Conservation (phyloP, 495 filamentous ascomycete species). For the Aspergillus carlsbadensis region DNA sequence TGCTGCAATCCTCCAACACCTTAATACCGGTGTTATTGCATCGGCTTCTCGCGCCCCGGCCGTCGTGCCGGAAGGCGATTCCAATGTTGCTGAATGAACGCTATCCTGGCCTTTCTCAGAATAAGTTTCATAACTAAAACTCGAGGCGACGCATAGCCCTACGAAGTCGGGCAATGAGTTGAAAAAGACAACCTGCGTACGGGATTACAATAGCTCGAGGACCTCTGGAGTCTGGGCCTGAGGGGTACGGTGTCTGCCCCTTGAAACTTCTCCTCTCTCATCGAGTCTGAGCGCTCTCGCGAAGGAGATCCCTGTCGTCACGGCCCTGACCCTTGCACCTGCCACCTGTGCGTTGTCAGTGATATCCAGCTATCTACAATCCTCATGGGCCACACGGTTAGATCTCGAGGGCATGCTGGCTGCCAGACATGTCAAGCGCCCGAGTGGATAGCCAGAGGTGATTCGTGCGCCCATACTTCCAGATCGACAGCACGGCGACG, state of each 20-base stretch:
- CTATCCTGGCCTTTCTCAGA: not conserved
- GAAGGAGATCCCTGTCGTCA: not conserved
- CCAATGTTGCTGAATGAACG: not conserved
- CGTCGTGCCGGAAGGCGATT: not conserved
- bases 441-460: not conserved
- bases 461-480: constrained; percentile 2
- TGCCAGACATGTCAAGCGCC: constrained; percentile 3
- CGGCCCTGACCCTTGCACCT: not conserved
- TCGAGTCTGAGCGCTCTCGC: not conserved
- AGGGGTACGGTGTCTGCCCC: constrained; percentile 1
- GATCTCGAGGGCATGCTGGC: not conserved
- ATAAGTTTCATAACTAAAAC: not conserved
- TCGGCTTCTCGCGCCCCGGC: not conserved
- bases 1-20: not conserved
- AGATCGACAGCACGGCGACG: constrained; percentile 9
- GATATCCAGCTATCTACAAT: not conserved
- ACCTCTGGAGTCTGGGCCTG: not conserved
- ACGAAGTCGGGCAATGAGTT: not conserved
- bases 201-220: not conserved
- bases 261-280: constrained; percentile 8
- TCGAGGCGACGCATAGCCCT: not conserved
- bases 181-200: not conserved
- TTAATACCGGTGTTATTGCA: constrained; percentile 16
- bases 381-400: not conserved
- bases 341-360: not conserved